Evolutionary conservation across 106 monocot genomes (phyloP), one percentile per base, ranked within the genome.

Genomic region (Posidonia australis): DNA sequence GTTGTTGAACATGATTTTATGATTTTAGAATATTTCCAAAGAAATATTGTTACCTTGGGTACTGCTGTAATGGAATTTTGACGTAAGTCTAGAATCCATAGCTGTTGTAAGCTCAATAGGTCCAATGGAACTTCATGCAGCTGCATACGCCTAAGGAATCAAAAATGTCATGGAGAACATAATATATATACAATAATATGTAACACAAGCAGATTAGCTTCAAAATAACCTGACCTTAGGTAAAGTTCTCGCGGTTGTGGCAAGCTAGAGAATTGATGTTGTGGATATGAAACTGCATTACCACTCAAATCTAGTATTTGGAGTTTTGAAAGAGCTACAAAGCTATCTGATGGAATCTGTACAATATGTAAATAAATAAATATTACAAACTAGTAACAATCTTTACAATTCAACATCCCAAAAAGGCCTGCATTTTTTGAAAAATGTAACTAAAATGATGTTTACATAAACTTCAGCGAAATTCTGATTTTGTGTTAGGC

Each of bases 271-370:
- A 91, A 59, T 57, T 60, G 85, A 60, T 73, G 72, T 41, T 84
- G 75, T 74, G 77, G 80, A 47, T 82, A 73, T 59, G 83, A 78
- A 54, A 77, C 56, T 24, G 73, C 54, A 79, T 77, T 87, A 29
- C 96, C 78, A 77, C 90, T 98, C 60, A 98, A 68, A 81, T 98
- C 90, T 65, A 98, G 67, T 67, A 90, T 69, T 83, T 87, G 80
- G 63, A 98, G 85, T 65, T 85, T 85, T 17, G 63, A 10, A 31
- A 98, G 72, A 46, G 46, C 74, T 66, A 75, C 70, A 46, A 98
- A 65, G 58, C 79, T 81, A 79, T 64, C 56, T 42, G 72, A 48
- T 51, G 90, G 85, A 81, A 98, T 90, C 96, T 98, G 76, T 20
- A 51, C 58, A 25, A 29, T 26, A 54, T 43, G 21, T 17, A 21